Base-by-base conservation (phyloP, 805 yeast genomes). In the Schwanniomyces sp. region DNA sequence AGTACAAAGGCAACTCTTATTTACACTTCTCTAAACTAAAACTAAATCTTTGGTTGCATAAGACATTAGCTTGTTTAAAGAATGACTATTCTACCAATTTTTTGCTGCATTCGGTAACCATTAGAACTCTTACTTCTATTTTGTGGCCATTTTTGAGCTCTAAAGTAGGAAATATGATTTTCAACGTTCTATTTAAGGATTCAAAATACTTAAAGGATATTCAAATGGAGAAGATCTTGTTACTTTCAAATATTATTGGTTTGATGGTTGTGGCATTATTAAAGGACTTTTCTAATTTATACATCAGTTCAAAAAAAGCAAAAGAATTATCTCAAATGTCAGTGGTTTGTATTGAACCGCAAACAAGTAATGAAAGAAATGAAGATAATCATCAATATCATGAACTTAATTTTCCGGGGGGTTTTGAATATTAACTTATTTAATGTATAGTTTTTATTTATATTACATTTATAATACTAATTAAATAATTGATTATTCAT, bases 81-180 rank as follows among this genome's bases (percentile, higher is more conserved):
- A 55, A 68, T 44, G 76, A 73, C 53, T 73, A 63, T 50, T 64
- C 76, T 5, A 25, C 51, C 2, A 44, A 62, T 2, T 52, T 67
- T 7, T 44, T 60, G 2, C 39, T 46, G 21, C 56, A 54, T 18
- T 68, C 71, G 17, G 47, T 54, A 4, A 53, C 67, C 1, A 51
- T 70, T 11, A 48, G 66, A 30, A 52, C 59, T 8, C 44, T 70
- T 12, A 62, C 75, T 10, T 67, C 76, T 2, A 24, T 67, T n/a
- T 14, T 65, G 34, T 72, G 77, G 77, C 78, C 78, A 11, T 68
- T 62, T 45, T 32, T 64, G 10, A 63, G 72, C 7, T 61, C 74
- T 0, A 66, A 67, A 43, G 27, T 69, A 2, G 76, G 77, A 1
- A 41, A 41, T 16, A 28, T 62, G 5, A 46, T 72, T 8, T 55